Base-by-base conservation (phyloP, 805 yeast genomes). In the Candida chauliodis region DNA sequence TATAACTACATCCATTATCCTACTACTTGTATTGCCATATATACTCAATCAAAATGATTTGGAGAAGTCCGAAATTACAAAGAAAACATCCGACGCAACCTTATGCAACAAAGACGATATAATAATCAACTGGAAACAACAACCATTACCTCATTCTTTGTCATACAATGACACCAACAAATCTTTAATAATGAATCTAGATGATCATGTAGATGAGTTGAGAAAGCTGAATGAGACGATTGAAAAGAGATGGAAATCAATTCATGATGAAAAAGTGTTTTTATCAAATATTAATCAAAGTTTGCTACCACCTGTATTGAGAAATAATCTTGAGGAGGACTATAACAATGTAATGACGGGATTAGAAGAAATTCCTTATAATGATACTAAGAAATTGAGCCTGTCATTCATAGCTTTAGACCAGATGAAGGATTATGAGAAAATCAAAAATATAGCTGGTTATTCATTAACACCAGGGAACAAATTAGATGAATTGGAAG, bases 301-400 rank as follows among this genome's bases (percentile, higher is more conserved):
- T 5, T 48, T 63, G 17, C 44, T 63, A 15, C 69, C 69, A 6
- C 47, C 68, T 2, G 67, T 63, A 1, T 46, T 63, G 21, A 58
- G 52, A 40, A 52, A 46, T 16, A 60, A 64, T 2, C 6, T 22
- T 11, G 33, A 46, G 58, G 50, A 52, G n/a, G 46, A 45, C n/a
- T 55, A 55, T 39, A 36, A 35, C 23, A 21, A 40, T n/a, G 30
- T 46, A 4, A 41, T 60, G 23, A 28, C 31, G 1, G 65, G 64
- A 17, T 46, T 61, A 27, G 66, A 59, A 36, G 38, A 30, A 16
- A 30, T 36, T 13, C 38, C 38, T 4, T 29, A 17, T 8, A 29
- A 26, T n/a, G 19, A 15, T 7, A 16, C 15, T 3, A 16, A 29
- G 20, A 28, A 33, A 19, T n/a, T 5, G 8, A 20, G 18, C 14